Evolutionary conservation across 192 early-diverging fungal species (phyloP), one percentile per base, ranked within the genome.

Genomic region (Irineochytrium annulatum): DNA sequence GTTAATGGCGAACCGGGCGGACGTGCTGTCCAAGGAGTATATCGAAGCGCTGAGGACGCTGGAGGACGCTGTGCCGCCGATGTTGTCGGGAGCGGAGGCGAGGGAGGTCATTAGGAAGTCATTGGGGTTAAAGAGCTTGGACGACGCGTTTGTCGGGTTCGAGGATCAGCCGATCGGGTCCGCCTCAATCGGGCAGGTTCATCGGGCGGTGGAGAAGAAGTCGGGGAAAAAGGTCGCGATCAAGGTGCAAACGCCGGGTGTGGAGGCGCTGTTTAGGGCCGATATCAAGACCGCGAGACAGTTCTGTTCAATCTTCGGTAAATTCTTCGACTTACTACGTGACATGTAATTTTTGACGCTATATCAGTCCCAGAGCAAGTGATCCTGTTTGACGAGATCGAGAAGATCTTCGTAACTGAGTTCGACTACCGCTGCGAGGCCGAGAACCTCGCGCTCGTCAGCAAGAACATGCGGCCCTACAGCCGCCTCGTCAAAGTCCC

Each of bases 141-240:
- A 65, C 29, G 71, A 79, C 6, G 46, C 78, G 28, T 97, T 95
- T 77, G 67, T 62, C 4, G 75, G 78, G 1, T 95, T 97, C 67
- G 81, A 83, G 17, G 49, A 60, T 3, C 32, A 67, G 13, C 87
- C 94, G 5, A 70, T 91, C 13, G 94, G 92, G 0, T 87, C 88
- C 4, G 94, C 94, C 0, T 94, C 92, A n/a, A 90, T 97, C 48
- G 94, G 93, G 0, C 93, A 95, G 62, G 94, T 97, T 3, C 94
- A 97, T 59, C 80, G 78, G n/a, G 91, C 89, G 1, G 79, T 67
- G 19, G 67, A 91, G 5, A 72, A 76, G n/a, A 79, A 80, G 34
- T 31, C 65, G 19, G 85, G 86, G 11, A 59, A 61, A 16, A 48
- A 55, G 0, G 91, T 97, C 3, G 94, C 94, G 0, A 91, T 97